A percentile compares a stretch with the other conserved stretches of the same genome.
These are phyloP conservation scores for Vitis labrusca DNA, from an alignment of 164 flowering plant genomes.

Conservation along the genomic window DNA sequence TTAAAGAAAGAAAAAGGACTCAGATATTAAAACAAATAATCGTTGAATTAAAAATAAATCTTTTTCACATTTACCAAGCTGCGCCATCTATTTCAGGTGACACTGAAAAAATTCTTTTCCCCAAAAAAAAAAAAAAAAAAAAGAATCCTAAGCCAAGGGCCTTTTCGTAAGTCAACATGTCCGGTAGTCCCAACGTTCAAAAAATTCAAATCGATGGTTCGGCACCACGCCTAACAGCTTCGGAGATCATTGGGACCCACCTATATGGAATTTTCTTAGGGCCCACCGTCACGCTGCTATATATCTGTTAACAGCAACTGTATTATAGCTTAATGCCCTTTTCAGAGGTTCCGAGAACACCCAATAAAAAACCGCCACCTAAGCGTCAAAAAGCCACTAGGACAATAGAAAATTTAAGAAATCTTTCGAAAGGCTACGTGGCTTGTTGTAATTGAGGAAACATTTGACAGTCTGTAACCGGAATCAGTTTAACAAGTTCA, in stretches of 20 bases:
- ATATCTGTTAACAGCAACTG: not conserved
- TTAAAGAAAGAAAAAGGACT: no score
- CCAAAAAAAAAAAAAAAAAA: no score
- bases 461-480: no score
- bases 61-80: not conserved
- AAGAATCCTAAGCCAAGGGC: not conserved
- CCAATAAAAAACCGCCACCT: constrained; percentile 1
- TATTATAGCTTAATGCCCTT: not conserved
- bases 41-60: no score
- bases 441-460: no score
- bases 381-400: no score
- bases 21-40: no score
- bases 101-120: no score
- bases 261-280: constrained; percentile 22
- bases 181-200: constrained; percentile 43
- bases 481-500: no score
- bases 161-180: not conserved
- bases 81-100: no score
- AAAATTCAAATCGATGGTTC: constrained; percentile 47
- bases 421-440: no score
- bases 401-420: no score
- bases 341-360: not conserved
- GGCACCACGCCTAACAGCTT: constrained; percentile 35
- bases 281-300: constrained; percentile 25
- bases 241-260: constrained; percentile 20